Percentiles rank a stretch among this genome's conserved stretches.
These are phyloP conservation scores for Camillea tinctor DNA, from an alignment of 2,329 filamentous ascomycete genomes.

Conservation along the genomic window DNA sequence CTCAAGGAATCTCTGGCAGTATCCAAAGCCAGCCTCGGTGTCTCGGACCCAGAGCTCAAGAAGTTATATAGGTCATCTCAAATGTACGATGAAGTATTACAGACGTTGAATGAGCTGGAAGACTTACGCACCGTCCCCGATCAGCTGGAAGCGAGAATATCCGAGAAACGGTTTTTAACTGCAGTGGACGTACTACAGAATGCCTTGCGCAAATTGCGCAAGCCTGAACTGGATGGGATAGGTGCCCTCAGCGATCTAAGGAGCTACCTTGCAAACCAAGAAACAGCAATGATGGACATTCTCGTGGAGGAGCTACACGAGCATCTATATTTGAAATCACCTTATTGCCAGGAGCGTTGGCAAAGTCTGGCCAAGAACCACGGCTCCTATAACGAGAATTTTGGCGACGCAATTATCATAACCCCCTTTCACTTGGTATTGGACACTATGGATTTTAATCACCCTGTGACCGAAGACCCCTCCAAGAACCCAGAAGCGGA, in stretches of 20 bases:
- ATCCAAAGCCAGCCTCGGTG: slow-evolving; percentile 78
- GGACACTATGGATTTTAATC: slow-evolving; percentile 60
- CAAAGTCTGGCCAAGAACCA: slow-evolving; percentile 74
- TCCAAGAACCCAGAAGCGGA: slow-evolving; percentile 93
- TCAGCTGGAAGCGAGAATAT: slow-evolving; percentile 89
- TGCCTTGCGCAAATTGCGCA: slow-evolving; percentile 77
- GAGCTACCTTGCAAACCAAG: slow-evolving; percentile 88
- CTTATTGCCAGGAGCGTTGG: slow-evolving; percentile 96
- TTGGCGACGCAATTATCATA: slow-evolving; percentile 44
- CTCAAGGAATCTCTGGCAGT: slow-evolving; percentile 80
- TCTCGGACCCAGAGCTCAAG: slow-evolving; percentile 86
- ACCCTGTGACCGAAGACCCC: slow-evolving; percentile 74
- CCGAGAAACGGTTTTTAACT: slow-evolving; percentile 90
- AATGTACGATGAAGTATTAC: slow-evolving; percentile 85
- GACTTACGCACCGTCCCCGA: slow-evolving; percentile 87
- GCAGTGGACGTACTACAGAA: slow-evolving; percentile 91
- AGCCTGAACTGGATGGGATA: slow-evolving; percentile 87
- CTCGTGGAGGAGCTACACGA: slow-evolving; percentile 96
- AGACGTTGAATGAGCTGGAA: slow-evolving; percentile 79
- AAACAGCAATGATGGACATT: slow-evolving; percentile 88
- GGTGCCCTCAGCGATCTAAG: slow-evolving; percentile 83
- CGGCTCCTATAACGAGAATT: slow-evolving; percentile 49
- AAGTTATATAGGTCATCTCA: slow-evolving; percentile 85
- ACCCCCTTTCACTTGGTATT: slow-evolving; percentile 59
- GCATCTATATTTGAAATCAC: slow-evolving; percentile 95